These are phyloP conservation scores for Leishmania lainsoni DNA, from an alignment of 208 protist genomes.

Conservation along the genomic window DNA sequence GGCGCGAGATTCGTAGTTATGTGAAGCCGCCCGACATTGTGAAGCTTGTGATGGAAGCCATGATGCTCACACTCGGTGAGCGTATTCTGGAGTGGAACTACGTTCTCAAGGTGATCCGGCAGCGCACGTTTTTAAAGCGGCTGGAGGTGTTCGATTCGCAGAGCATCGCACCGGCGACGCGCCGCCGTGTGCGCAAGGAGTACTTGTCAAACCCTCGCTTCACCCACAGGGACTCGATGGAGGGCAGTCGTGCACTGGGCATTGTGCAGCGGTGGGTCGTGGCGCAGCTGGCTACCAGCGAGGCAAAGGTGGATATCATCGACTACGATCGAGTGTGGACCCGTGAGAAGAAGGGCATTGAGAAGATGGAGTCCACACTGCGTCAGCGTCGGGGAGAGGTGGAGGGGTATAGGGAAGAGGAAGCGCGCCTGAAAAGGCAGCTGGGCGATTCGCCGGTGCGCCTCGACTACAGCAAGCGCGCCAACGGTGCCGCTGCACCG, in stretches of 20 bases:
- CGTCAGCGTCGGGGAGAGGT: constrained; percentile 18
- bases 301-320: constrained; percentile 22
- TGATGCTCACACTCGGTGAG: constrained; percentile 46
- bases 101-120: constrained; percentile 40
- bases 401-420: constrained; percentile 23
- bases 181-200: constrained; percentile 18
- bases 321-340: constrained; percentile 12
- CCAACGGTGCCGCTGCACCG: neutral
- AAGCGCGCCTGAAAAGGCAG: constrained; percentile 8
- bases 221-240: constrained; percentile 54
- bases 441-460: constrained; percentile 16
- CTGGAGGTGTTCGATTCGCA: constrained; percentile 44
- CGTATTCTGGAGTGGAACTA: constrained; percentile 22
- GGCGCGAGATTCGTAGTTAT: constrained; percentile 65
- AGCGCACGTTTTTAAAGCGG: constrained; percentile 35
- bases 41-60: constrained; percentile 46
- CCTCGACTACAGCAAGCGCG: constrained; percentile 9
- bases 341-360: constrained; percentile 16
- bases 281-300: constrained; percentile 37
- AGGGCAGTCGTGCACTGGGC: constrained; percentile 50
- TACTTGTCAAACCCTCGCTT: constrained; percentile 49
- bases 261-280: constrained; percentile 57
- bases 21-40: constrained; percentile 56
- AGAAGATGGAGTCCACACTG: constrained; percentile 19
- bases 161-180: constrained; percentile 29